phyloP scores from a whole-genome alignment of 768 basidiomycete species.

The Boletus pseudopeckii region DNA sequence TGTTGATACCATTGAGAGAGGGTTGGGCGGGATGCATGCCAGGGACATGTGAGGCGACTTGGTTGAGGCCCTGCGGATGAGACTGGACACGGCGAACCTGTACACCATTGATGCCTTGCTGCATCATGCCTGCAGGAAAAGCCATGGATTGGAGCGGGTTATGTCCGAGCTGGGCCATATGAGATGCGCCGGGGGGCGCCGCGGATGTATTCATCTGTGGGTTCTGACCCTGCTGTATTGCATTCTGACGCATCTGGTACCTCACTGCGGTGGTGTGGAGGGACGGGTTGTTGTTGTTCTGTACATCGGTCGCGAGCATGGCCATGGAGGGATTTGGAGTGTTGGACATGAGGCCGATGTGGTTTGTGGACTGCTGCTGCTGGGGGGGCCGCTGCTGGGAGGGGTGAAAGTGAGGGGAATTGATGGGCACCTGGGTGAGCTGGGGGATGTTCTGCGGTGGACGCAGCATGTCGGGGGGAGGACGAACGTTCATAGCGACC shows the following conservation, averaged over 20 bases:
- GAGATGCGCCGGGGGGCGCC: constrained; percentile 26
- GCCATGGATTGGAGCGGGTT: constrained; percentile 40
- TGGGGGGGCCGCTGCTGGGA: constrained; percentile 38
- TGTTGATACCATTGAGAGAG: constrained; percentile 35
- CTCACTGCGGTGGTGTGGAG: constrained; percentile 24
- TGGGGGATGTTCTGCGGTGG: constrained; percentile 39
- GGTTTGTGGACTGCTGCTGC: constrained; percentile 32
- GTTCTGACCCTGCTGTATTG: constrained; percentile 38
- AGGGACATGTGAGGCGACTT: constrained; percentile 33
- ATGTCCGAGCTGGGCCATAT: constrained; percentile 31
- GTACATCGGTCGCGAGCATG: constrained; percentile 34
- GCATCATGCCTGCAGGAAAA: constrained; percentile 43
- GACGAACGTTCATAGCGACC: constrained; percentile 47
- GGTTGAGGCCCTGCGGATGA: constrained; percentile 49
- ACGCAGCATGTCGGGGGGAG: constrained; percentile 44
- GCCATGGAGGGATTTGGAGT: constrained; percentile 36
- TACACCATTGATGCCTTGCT: constrained; percentile 34
- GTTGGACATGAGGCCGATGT: constrained; percentile 38
- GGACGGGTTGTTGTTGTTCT: constrained; percentile 22
- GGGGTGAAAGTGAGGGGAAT: constrained; percentile 33
- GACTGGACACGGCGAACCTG: constrained; percentile 53
- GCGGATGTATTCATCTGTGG: constrained; percentile 33
- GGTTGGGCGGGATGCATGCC: constrained; percentile 37
- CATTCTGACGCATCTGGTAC: constrained; percentile 35
- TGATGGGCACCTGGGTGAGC: constrained; percentile 37